Evolutionary conservation across 1,284 basidiomycete species (phyloP).

Genomic region (Rhodotorula sp.): DNA sequence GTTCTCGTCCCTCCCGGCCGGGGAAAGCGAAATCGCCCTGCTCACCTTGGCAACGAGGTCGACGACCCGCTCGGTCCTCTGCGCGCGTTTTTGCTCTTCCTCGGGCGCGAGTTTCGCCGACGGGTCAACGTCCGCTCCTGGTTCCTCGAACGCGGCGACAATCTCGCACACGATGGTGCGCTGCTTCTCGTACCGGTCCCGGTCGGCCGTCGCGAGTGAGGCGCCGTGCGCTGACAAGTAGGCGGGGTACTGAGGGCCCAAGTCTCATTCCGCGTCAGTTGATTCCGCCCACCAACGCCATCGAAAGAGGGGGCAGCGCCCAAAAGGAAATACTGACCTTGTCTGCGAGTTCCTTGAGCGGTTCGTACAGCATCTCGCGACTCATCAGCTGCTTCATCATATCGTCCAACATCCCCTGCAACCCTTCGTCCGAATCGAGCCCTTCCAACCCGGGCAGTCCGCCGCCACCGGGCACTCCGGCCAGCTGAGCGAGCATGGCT

Average conservation of each 20-base stretch:
- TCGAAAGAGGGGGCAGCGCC: constrained; percentile 2
- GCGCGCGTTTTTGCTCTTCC: constrained; percentile 64
- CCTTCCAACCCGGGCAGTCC: constrained; percentile 26
- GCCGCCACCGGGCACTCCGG: constrained; percentile 41
- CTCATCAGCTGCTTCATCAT: constrained; percentile 95
- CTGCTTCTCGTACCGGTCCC: constrained; percentile 69
- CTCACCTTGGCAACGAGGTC: constrained; percentile 73
- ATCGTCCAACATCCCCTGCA: constrained; percentile 74
- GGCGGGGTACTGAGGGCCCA: constrained; percentile 66
- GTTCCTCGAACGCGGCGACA: constrained; percentile 69
- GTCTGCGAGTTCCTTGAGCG: constrained; percentile 78
- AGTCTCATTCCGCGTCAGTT: not conserved
- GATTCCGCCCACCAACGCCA: too few species aligned
- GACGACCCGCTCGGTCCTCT: constrained; percentile 59
- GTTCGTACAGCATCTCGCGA: constrained; percentile 89
- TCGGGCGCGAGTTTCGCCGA: constrained; percentile 30
- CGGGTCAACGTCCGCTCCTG: constrained; percentile 47
- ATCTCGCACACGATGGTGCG: constrained; percentile 64
- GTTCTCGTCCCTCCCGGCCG: too few species aligned
- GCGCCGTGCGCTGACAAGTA: constrained; percentile 63
- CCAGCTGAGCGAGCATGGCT: constrained; percentile 48
- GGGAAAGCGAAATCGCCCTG: constrained; percentile 11
- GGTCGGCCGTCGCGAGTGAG: constrained; percentile 61
- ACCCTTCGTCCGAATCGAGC: constrained; percentile 59
- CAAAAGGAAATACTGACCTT: constrained; percentile 58